Base-by-base conservation (phyloP, 1,284 basidiomycete species). In the Amylostereum areolatum region DNA sequence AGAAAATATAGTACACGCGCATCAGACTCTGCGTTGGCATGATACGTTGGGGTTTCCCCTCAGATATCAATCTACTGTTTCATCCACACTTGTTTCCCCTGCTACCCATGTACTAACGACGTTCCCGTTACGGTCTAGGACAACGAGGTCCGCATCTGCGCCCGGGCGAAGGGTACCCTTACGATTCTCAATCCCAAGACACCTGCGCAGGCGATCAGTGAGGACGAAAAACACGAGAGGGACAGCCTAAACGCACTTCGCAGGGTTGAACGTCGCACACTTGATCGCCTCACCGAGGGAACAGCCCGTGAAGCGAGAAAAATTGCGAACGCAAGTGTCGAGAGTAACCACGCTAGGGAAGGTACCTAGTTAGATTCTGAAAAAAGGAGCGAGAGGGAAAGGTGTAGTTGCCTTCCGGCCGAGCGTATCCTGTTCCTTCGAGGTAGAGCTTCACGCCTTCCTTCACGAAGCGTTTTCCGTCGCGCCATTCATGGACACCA, bases 401-500 rank as follows among this genome's bases (percentile, higher is more conserved):
- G 46, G 24, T 12, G 8, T 24, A 49, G 68, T 45, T 52, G 80
- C 85, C 84, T 89, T 62, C 92, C 92, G 2, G 92, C n/a, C 92
- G 44, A 96, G 80, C 0, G 92, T 95, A 52, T 83, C 77, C n/a
- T 0, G 92, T 93, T 35, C 88, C 89, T 62, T 91, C 86, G 18
- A 96, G 72, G 60, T 85, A 89, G 36, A 96, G 79, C 59, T 78
- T 84, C 55, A 85, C 78, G 9, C 92, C 92, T 52, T 85, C 78
- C 63, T 95, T 94, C 49, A 85, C 74, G 61, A 94, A 83, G 5
- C 78, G 75, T 57, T 83, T 80, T 10, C 83, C 83, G 57, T 90
- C 85, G 33, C 92, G 81, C 92, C 93, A 96, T 60, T 87, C 81
- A 64, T 95, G 87, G 28, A 88, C 68, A 7, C 92, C 93, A 60